phyloP scores from a whole-genome alignment of 176 grass and related monocot genomes.

The Phyllostachys edulis region DNA sequence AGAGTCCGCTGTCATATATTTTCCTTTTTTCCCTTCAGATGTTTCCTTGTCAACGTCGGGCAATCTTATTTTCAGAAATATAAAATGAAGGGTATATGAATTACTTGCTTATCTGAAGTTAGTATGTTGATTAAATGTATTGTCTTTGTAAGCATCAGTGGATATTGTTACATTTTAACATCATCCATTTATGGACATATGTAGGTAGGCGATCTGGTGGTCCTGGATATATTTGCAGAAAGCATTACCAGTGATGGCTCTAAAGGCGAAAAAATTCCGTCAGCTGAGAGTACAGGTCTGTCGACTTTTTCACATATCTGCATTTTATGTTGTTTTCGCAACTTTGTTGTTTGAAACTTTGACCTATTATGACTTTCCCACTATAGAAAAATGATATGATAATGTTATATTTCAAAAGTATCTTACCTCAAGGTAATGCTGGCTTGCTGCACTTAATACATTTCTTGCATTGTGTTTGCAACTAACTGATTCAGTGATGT shows the following conservation, averaged over 20 bases:
- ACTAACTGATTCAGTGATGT: not conserved
- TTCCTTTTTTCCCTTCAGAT: not conserved
- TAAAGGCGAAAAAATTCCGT: constrained; percentile 82
- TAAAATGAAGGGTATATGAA: not conserved
- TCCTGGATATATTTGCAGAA: constrained; percentile 93
- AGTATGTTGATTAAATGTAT: constrained; percentile 18
- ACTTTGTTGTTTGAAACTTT: not conserved
- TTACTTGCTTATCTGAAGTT: not conserved
- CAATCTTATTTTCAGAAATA: constrained; percentile 1
- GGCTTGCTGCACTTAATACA: not conserved
- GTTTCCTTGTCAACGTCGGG: not conserved
- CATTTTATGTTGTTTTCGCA: not conserved
- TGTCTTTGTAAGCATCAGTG: not conserved
- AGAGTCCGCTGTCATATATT: not conserved
- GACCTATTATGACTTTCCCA: not conserved
- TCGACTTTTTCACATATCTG: not conserved
- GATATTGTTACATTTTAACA: constrained; percentile 4
- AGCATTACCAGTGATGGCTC: constrained; percentile 63
- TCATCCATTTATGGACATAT: constrained; percentile 24
- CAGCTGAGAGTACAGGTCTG: constrained; percentile 85
- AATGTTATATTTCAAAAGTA: constrained; percentile 4
- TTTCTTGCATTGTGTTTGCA: constrained; percentile 21
- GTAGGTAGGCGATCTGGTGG: constrained; percentile 75
- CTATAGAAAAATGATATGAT: not conserved
- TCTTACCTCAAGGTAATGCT: not conserved